Conservation (phyloP, 1,284 basidiomycete species). For the Porodaedalea pini region DNA sequence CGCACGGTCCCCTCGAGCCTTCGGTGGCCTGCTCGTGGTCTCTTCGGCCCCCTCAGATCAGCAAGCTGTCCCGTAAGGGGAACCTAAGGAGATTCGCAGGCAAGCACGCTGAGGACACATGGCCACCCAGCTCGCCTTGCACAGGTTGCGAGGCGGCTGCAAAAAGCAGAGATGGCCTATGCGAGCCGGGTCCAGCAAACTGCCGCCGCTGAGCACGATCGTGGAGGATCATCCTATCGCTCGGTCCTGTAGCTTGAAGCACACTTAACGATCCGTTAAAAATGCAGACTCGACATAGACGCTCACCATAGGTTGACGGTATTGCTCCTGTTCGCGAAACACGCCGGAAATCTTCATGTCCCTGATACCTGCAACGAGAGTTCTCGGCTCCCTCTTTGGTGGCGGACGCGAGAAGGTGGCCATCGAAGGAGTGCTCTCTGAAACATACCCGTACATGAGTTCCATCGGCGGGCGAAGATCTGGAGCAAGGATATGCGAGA, state of each 20-base stretch:
- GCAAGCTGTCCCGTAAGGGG: too few species aligned
- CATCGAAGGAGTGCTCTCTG: neutral
- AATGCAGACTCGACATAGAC: neutral
- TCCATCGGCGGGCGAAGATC: constrained; percentile 20
- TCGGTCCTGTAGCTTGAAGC: neutral
- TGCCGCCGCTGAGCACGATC: too few species aligned
- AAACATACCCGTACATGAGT: constrained; percentile 23
- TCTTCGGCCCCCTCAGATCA: too few species aligned
- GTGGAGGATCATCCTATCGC: neutral
- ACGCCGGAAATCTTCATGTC: neutral
- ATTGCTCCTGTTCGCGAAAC: neutral
- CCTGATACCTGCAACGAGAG: constrained; percentile 1
- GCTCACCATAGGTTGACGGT: neutral
- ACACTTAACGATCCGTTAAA: neutral
- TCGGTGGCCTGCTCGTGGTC: too few species aligned
- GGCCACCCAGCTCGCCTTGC: too few species aligned
- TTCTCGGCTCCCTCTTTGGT: constrained; percentile 19
- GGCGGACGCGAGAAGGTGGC: constrained; percentile 36
- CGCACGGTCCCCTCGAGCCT: too few species aligned
- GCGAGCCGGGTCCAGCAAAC: too few species aligned
- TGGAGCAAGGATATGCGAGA: constrained; percentile 24
- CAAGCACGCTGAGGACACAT: too few species aligned
- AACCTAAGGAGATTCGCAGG: too few species aligned
- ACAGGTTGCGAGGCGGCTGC: too few species aligned
- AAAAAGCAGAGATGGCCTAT: too few species aligned